Evolutionary conservation across 345 rosid species (phyloP), one percentile per base, ranked within the genome.

Genomic region (Brassica cretica): DNA sequence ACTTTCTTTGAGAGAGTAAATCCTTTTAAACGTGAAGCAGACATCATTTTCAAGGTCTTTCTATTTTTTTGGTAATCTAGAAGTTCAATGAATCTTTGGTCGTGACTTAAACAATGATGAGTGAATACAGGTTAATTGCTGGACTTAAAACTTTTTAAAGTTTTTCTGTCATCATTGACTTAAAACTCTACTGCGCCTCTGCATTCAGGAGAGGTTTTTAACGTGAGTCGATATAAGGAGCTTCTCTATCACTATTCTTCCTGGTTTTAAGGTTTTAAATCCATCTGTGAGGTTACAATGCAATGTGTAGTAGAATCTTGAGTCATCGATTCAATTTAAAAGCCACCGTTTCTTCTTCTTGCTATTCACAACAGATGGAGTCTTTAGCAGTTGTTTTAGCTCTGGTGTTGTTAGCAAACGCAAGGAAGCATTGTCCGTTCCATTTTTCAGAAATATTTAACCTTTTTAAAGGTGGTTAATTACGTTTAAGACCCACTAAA

Each of bases 351-450:
- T 44, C 2, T 5, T 19, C 18, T n/a, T 14, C 30, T 27, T 67
- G 72, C 12, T 29, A 4, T 49, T 76, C 64, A 62, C 21, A 51
- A 10, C 16, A 46, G 18, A 32, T 68, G 78, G 61, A 69, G 71
- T 79, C 46, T 24, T 33, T 33, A 10, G 70, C 24, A 51, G 71
- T 63, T 10, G 35, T 14, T 25, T 24, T 61, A 3, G 71, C 69
- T 61, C 12, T 73, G 5, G 60, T 12, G 19, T 32, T 79, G 66
- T 51, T 73, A 4, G 19, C 74, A 53, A 79, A 79, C 71, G 30
- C 82, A 79, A 68, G 82, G 64, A 74, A 62, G 71, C 70, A 15
- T 59, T 32, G 66, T 27, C 30, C 30, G 30, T 27, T 27, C 3
- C 1, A 27, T 27, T 27, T 27, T 27, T 27, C 30, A 27, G 30